Percentiles rank a stretch among this genome's conserved stretches.
These are phyloP conservation scores for Termitomyces sp. DNA, from an alignment of 768 basidiomycete species.

Conservation along the genomic window DNA sequence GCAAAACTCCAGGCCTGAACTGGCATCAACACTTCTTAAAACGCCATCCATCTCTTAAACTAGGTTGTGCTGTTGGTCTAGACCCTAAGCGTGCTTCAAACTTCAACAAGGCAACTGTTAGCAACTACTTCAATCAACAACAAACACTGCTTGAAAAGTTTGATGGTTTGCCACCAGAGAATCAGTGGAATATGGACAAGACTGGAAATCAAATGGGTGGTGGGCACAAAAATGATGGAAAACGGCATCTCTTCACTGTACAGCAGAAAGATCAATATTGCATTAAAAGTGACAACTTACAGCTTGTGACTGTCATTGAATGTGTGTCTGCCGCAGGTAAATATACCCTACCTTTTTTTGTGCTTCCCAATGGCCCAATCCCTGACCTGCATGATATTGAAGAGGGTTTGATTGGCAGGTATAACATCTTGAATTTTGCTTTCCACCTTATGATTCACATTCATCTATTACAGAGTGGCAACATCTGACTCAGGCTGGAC, in stretches of 20 bases:
- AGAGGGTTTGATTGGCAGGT: no score
- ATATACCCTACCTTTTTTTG: neutral
- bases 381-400: no score
- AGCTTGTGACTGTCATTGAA: neutral
- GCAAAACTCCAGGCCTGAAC: neutral
- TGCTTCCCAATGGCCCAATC: no score
- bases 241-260: neutral
- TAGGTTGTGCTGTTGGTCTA: neutral
- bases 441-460: no score
- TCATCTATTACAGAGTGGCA: neutral
- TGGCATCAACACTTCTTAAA: neutral
- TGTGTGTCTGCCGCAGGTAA: neutral
- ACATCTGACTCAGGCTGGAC: neutral
- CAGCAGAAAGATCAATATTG: neutral
- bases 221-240: neutral
- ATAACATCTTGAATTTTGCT: no score
- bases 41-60: neutral
- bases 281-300: neutral
- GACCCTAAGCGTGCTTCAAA: neutral
- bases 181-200: neutral
- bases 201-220: neutral
- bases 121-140: neutral
- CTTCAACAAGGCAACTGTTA: neutral
- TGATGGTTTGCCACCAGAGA: neutral
- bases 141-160: neutral